Percentiles rank a stretch among this genome's conserved stretches.
Conservation (phyloP, 805 yeast species). For the Maudiozyma barnettii region DNA sequence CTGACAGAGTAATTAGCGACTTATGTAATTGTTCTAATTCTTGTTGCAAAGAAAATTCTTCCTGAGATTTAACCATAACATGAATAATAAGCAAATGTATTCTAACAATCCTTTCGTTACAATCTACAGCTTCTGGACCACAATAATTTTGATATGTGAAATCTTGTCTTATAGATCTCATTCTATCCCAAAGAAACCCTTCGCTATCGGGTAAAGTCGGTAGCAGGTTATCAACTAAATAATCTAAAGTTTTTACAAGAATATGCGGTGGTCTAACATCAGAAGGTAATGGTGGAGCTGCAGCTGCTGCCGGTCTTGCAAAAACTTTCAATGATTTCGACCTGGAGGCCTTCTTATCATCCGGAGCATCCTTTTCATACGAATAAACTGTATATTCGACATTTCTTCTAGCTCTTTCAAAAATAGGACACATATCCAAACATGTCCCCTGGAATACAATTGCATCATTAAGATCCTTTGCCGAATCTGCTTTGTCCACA, state of each 20-base stretch:
- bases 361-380: constrained; percentile 56
- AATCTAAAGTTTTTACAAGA: constrained; percentile 55
- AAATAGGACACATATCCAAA: constrained; percentile 88
- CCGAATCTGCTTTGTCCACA: constrained; percentile 78
- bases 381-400: constrained; percentile 78
- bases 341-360: constrained; percentile 47
- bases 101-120: constrained; percentile 85
- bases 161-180: constrained; percentile 92
- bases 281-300: constrained; percentile 94
- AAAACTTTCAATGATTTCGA: constrained; percentile 77
- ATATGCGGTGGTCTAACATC: constrained; percentile 92
- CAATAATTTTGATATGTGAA: constrained; percentile 90
- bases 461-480: constrained; percentile 81
- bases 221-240: constrained; percentile 55
- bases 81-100: constrained; percentile 78
- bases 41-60: constrained; percentile 85
- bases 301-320: constrained; percentile 96
- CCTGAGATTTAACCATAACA: constrained; percentile 64
- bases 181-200: constrained; percentile 92
- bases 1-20: constrained; percentile 77
- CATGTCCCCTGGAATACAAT: constrained; percentile 83
- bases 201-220: constrained; percentile 73
- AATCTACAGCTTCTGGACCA: constrained; percentile 89
- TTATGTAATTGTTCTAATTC: constrained; percentile 92
- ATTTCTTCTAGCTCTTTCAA: constrained; percentile 80